Evolutionary conservation across 352 stramenopile genomes (phyloP), one percentile per base, ranked within the genome.

Genomic region (Halophytophthora batemanensis): DNA sequence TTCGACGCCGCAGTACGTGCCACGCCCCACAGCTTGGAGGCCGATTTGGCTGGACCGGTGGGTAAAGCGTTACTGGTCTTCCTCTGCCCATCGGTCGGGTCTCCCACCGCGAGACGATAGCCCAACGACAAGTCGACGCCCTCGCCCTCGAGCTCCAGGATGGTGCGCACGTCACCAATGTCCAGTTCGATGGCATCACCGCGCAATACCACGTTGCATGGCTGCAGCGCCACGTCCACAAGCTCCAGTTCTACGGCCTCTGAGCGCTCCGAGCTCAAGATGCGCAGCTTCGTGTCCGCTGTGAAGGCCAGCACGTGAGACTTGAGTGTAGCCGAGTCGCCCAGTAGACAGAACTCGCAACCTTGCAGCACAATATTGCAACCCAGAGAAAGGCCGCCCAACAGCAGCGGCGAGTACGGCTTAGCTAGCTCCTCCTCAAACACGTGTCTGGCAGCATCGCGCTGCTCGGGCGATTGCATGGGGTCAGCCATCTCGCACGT

Each of bases 91-190:
- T 41, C 36, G 29, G 63, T 67, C 8, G 54, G 47, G 11, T 87
- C 67, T 8, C 74, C 71, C 35, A 93, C 56, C 10, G 60, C 66
- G 45, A 95, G 50, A 49, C 71, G 69, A 56, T 95, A 95, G 7
- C 74, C 74, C 28, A 95, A 56, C 41, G 85, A 66, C 23, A 95
- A 55, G 53, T 95, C 85, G 19, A 93, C 81, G 11, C 85, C 85
- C 71, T 93, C 85, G 44, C 85, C 85, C 66, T 95, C 85, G 15
- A 95, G 67, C 40, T 95, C 85, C 53, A 95, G 38, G 39, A 95
- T 91, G 35, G 70, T 90, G 19, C 85, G 73, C 38, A 88, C 40
- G 15, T 84, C 79, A 12, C 78, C 53, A 11, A 93, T 74, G 10
- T 90, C 77, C 11, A 95, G 66, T 2, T 90, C 73, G 53, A 95